These are phyloP conservation scores for Solanum piurae DNA, from an alignment of 257 asterid genomes.

Conservation along the genomic window DNA sequence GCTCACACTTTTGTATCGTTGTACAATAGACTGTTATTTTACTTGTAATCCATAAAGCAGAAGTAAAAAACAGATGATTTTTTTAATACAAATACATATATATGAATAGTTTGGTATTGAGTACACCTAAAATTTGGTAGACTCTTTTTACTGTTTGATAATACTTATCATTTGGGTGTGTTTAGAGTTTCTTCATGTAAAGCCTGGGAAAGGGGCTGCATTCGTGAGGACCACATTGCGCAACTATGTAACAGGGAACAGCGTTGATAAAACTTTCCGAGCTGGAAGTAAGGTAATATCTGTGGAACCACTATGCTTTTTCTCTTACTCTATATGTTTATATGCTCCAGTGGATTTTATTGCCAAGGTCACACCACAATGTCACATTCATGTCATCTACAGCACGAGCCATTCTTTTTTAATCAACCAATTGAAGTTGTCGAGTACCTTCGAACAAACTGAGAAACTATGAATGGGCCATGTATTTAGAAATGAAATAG, in stretches of 20 bases:
- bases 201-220: conserved; percentile 98
- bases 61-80: background rate
- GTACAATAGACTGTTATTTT: background rate
- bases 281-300: conserved; percentile 87
- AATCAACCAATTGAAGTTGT: background rate
- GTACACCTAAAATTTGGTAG: background rate
- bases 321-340: background rate
- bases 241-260: conserved; percentile 72
- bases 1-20: background rate
- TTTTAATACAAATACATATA: background rate
- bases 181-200: conserved; percentile 89
- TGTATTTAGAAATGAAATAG: background rate
- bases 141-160: background rate
- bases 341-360: background rate
- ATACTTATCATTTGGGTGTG: conserved; percentile 5
- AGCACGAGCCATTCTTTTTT: background rate
- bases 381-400: background rate
- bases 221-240: conserved; percentile 83
- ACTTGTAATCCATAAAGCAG: background rate
- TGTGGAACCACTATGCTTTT: conserved; percentile 1
- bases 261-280: conserved; percentile 77
- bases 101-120: background rate
- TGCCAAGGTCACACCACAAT: background rate
- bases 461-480: background rate
- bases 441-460: background rate